Evolutionary conservation across 768 basidiomycete species (phyloP).

Genomic region (Panaeolus papilionaceus): DNA sequence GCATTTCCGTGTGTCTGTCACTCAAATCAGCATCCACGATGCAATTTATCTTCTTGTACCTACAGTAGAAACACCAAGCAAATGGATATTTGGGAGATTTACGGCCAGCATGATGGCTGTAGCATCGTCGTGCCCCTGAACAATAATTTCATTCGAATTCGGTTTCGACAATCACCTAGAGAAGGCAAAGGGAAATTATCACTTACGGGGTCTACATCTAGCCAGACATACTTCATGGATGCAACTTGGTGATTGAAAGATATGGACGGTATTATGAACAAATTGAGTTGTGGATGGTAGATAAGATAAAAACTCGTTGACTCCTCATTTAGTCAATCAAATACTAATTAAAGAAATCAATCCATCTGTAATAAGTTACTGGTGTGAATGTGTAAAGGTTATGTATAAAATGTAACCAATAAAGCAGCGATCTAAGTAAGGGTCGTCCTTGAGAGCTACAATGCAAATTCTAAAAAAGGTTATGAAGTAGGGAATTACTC

Average conservation of each 20-base stretch:
- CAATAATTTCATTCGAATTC: not conserved
- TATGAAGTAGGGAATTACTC: not conserved
- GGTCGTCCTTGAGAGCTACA: not conserved
- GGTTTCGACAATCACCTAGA: not conserved
- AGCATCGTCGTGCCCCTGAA: constrained; percentile 91
- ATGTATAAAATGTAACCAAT: not conserved
- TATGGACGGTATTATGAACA: not conserved
- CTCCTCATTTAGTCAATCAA: not conserved
- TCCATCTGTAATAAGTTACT: not conserved
- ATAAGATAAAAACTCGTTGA: not conserved
- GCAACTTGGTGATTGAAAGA: not conserved
- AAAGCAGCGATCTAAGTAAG: not conserved
- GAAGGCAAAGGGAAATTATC: not conserved
- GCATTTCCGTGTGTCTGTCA: constrained; percentile 84
- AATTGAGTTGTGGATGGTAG: not conserved
- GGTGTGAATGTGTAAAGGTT: not conserved
- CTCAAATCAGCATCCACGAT: not conserved
- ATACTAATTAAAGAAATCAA: not conserved
- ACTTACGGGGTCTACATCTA: constrained; percentile 71
- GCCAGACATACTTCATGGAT: constrained; percentile 53
- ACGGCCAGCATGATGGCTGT: constrained; percentile 81
- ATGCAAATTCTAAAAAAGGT: not conserved
- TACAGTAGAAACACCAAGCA: constrained; percentile 88
- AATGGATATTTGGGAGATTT: constrained; percentile 64
- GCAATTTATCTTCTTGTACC: constrained; percentile 21